These are phyloP conservation scores for Lasiodiplodia citricola DNA, from an alignment of 2,329 filamentous ascomycete genomes.

Conservation along the genomic window DNA sequence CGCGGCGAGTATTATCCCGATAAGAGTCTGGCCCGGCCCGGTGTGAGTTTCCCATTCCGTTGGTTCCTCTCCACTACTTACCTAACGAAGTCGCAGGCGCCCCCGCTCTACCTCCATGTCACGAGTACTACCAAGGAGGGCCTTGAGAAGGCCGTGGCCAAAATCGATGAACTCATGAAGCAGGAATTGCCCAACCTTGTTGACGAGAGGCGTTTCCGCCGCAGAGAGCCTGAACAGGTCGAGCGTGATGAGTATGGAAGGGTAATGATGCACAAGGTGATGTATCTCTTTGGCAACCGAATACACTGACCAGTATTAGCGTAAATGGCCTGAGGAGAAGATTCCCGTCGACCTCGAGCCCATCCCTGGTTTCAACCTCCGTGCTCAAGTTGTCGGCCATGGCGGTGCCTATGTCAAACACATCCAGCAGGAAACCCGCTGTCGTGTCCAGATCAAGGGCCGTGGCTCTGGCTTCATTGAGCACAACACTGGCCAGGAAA, in stretches of 20 bases:
- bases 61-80: not conserved
- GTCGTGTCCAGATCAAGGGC: slow-evolving; percentile 97
- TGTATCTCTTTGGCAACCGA: not conserved
- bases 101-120: slow-evolving; percentile 91
- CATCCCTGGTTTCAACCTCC: slow-evolving; percentile 91
- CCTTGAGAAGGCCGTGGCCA: slow-evolving; percentile 83
- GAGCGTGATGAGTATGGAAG: slow-evolving; percentile 91
- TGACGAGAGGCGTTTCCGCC: slow-evolving; percentile 89
- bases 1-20: slow-evolving; percentile 96
- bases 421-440: slow-evolving; percentile 93
- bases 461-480: slow-evolving; percentile 95
- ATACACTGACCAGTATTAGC: slow-evolving; percentile 58
- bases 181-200: slow-evolving; percentile 95
- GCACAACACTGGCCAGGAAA: slow-evolving; percentile 83
- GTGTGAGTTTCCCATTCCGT: slow-evolving; percentile 64
- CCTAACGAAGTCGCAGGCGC: slow-evolving; percentile 64
- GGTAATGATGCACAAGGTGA: slow-evolving; percentile 55
- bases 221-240: slow-evolving; percentile 77
- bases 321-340: slow-evolving; percentile 98
- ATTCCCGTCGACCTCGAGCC: slow-evolving; percentile 91
- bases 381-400: slow-evolving; percentile 93
- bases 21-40: slow-evolving; percentile 93
- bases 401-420: slow-evolving; percentile 97
- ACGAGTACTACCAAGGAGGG: slow-evolving; percentile 91
- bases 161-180: slow-evolving; percentile 94